Percentiles rank a stretch among this genome's conserved stretches.
phyloP scores from a whole-genome alignment of 2,329 filamentous ascomycete genomes.

The Blastomyces percursus region DNA sequence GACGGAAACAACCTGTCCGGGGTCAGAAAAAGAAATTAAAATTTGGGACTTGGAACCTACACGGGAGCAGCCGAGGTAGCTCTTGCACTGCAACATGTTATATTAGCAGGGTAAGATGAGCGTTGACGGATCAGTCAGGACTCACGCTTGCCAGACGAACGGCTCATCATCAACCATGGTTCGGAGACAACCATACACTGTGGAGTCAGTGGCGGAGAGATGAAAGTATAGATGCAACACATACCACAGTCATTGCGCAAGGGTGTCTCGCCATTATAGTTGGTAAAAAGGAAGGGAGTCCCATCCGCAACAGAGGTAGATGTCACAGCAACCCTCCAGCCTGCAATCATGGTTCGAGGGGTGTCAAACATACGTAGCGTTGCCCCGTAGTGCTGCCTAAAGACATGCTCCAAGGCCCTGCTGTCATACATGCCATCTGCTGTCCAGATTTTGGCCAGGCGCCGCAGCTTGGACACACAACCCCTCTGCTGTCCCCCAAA shows the following conservation, averaged over 20 bases:
- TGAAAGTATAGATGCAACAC: neutral
- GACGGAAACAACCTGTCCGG: neutral
- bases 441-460: neutral
- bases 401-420: neutral
- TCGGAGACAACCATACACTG: constrained; percentile 4
- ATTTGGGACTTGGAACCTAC: neutral
- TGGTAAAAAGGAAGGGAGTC: constrained; percentile 5
- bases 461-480: neutral
- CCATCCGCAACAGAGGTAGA: constrained; percentile 1
- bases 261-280: constrained; percentile 6
- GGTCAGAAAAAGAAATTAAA: neutral
- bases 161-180: neutral
- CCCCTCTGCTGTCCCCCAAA: neutral
- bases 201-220: neutral
- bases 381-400: neutral
- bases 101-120: neutral
- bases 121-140: neutral
- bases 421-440: neutral
- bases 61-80: neutral
- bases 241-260: constrained; percentile 1
- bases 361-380: constrained; percentile 4
- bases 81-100: neutral
- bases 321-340: constrained; percentile 5
- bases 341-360: neutral
- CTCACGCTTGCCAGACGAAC: constrained; percentile 8